Evolutionary conservation across 208 protist species (phyloP), one percentile per base, ranked within the genome.

Genomic region (Leishmania gerbilli): DNA sequence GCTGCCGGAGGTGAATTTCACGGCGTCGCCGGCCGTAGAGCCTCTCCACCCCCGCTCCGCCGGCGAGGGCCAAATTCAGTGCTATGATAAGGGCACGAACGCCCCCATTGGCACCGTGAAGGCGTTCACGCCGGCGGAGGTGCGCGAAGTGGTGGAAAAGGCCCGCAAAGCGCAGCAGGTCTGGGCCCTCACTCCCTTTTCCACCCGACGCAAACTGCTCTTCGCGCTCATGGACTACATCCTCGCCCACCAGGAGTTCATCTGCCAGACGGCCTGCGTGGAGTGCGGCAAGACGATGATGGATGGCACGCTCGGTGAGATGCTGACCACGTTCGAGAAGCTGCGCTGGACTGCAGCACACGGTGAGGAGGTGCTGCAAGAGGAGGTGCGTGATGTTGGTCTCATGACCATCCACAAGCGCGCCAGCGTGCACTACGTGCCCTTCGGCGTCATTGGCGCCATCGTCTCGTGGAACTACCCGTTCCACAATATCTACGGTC

Each of bases 391-490:
- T 60, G 89, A 95, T 71, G 93, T 97, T 15, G 94, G 94, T 60
- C 87, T 97, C 67, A 91, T 97, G 85, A 96, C 93, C 31, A 91
- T 98, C 77, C 92, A 96, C 89, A 98, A 98, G 88, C 89, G 91
- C 45, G 93, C 94, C 58, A 75, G 86, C 76, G 91, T 98, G 64
- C 89, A 88, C 77, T 97, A 97, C 85, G 88, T 95, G 21, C 96
- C 96, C 24, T 95, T 97, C 79, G 95, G 95, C 58, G 96, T 98
- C 79, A 93, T 99, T 82, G 96, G 95, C 72, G 95, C 93, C 53
- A 98, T 99, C 79, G 93, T 98, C 45, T 96, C 95, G 75, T 98
- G 94, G 94, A 99, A 99, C 88, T 99, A 99, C 88, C 97, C 98
- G 21, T 98, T 99, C 82, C 97, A 99, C 86, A 99, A 98, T 90